phyloP scores from a whole-genome alignment of 805 yeast genomes.

The Torulaspora indica region DNA sequence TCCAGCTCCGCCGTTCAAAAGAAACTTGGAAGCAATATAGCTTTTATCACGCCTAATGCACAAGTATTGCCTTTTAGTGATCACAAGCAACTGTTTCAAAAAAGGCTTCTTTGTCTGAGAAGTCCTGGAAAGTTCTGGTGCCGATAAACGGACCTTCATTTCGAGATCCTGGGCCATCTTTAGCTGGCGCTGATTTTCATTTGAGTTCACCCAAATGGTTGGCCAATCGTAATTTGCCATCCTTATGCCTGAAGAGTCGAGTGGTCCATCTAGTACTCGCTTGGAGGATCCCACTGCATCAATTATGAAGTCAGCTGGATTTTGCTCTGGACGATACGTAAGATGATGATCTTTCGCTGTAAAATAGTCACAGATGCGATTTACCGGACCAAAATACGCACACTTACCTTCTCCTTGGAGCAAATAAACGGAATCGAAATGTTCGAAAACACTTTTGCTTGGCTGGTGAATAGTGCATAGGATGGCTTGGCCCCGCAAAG shows the following conservation, averaged over 20 bases:
- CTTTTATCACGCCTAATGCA: constrained; percentile 57
- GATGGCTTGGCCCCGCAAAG: constrained; percentile 52
- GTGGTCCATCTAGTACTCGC: constrained; percentile 29
- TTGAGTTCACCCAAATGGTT: constrained; percentile 24
- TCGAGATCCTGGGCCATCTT: constrained; percentile 15
- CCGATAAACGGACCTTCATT: constrained; percentile 17
- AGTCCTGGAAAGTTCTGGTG: constrained; percentile 18
- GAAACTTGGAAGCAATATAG: constrained; percentile 58
- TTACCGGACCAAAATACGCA: constrained; percentile 68
- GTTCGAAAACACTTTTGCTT: constrained; percentile 53
- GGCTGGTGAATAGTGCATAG: constrained; percentile 66
- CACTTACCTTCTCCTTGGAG: constrained; percentile 69
- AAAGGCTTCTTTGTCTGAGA: constrained; percentile 38
- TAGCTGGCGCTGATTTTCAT: constrained; percentile 11
- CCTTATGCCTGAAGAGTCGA: background rate
- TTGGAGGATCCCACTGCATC: constrained; percentile 67
- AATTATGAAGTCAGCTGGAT: constrained; percentile 73
- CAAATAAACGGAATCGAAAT: constrained; percentile 56
- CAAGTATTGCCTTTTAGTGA: constrained; percentile 40
- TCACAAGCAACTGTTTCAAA: constrained; percentile 41
- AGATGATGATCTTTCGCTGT: constrained; percentile 57
- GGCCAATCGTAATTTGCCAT: constrained; percentile 19
- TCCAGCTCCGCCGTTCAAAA: constrained; percentile 50
- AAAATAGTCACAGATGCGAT: constrained; percentile 48
- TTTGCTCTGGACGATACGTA: constrained; percentile 47